These are phyloP conservation scores for Pseudocohnilembus persalinus DNA, from an alignment of 169 alveolate genomes.

Conservation along the genomic window DNA sequence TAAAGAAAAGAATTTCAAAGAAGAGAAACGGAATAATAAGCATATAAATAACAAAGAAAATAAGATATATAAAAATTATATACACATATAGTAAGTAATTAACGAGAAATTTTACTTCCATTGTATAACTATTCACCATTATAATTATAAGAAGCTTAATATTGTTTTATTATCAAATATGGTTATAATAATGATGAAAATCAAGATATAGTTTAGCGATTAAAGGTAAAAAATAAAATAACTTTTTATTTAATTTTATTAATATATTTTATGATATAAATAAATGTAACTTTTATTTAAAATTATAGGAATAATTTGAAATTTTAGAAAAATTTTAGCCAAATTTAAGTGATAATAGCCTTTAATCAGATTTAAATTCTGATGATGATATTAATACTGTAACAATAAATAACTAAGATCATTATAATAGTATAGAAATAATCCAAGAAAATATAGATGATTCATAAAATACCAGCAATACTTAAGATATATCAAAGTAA, in stretches of 20 bases:
- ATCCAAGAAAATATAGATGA: not conserved
- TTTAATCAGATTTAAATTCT: too few species aligned
- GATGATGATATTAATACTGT: too few species aligned
- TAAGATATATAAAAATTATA: not conserved
- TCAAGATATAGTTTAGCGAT: not conserved
- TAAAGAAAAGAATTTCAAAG: not conserved
- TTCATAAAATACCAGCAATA: not conserved
- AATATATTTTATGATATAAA: too few species aligned
- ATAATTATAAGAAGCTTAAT: not conserved
- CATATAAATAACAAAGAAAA: not conserved
- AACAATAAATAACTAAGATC: too few species aligned
- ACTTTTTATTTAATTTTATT: too few species aligned
- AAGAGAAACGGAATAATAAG: not conserved
- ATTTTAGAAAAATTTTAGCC: not conserved
- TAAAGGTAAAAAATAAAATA: too few species aligned
- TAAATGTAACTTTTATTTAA: too few species aligned
- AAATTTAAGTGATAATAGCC: not conserved
- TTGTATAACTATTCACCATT: not conserved
- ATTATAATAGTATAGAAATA: too few species aligned
- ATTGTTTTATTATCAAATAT: too few species aligned
- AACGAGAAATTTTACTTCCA: too few species aligned
- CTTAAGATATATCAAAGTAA: not conserved
- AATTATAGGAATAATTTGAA: not conserved
- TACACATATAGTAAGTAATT: not conserved
- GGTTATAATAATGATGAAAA: not conserved